Base-by-base conservation (phyloP, 2,329 filamentous ascomycete species). In the Fusarium sp. region DNA sequence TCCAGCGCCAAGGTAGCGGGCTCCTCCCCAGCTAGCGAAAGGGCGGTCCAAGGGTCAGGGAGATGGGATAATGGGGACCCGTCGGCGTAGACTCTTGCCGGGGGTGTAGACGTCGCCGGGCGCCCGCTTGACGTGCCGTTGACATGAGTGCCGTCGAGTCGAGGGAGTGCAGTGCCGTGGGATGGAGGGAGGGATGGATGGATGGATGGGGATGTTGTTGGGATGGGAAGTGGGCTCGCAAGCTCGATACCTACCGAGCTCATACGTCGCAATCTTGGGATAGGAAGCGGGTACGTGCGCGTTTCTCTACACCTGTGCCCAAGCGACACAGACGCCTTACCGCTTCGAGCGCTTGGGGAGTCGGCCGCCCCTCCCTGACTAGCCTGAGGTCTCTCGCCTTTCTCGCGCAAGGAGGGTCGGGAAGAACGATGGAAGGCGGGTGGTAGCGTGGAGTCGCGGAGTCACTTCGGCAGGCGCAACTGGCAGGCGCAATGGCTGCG, bases 81-180 rank as follows among this genome's bases (percentile, higher is more conserved):
- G 58, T 61, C 64, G 43, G 71, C 33, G 58, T 62, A 13, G 48
- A 52, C 48, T 52, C 6, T 52, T 52, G 27, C 48, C 48, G 48
- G 39, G 57, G 60, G 58, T 60, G 48, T 65, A 61, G 56, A 65
- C 60, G 48, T 66, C 69, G 63, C 45, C 60, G 64, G 64, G 65
- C 74, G 74, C 74, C 73, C 76, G 74, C 73, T 76, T 75, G 71
- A 75, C 67, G 69, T 77, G 71, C 71, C 67, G 66, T 62, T 58
- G 66, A 69, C 65, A 57, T 73, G 73, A 78, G 67, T 78, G 73
- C 75, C 76, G 76, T 70, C 64, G 59, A 71, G 68, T 67, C 66
- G 56, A 48, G 39, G 52, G 62, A 71, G 60, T 76, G 67, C 69
- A 71, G 60, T 76, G 67, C 69, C 72, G 72, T 66, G 65, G 45